A percentile compares a stretch with the other conserved stretches of the same genome.
Conservation (phyloP, 2,329 filamentous ascomycete genomes). For the Fusarium veterinarium region DNA sequence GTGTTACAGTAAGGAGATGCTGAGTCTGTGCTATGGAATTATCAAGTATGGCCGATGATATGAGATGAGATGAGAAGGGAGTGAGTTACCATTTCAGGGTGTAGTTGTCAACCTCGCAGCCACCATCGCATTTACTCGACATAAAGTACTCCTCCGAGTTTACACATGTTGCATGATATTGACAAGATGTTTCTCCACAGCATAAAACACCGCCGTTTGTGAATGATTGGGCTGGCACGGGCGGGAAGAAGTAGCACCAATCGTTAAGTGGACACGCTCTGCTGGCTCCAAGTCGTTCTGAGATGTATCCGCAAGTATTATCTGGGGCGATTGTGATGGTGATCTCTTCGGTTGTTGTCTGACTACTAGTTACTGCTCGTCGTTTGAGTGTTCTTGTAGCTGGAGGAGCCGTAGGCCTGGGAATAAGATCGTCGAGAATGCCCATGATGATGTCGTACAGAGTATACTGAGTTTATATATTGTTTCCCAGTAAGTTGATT, state of each 20-base stretch:
- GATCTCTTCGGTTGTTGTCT: not conserved
- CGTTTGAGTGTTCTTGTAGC: not conserved
- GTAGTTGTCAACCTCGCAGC: slow-evolving; percentile 23
- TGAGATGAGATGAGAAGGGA: not conserved
- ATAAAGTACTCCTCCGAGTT: slow-evolving; percentile 24
- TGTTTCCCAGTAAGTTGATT: not conserved
- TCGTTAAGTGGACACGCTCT: slow-evolving; percentile 1
- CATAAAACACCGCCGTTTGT: slow-evolving; percentile 9
- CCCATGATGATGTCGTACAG: not conserved
- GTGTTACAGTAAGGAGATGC: slow-evolving; percentile 20
- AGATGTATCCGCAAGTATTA: slow-evolving; percentile 21
- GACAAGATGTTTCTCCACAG: not conserved
- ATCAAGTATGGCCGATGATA: not conserved
- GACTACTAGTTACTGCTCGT: not conserved
- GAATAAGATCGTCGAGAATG: not conserved
- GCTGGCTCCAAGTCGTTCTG: slow-evolving; percentile 11
- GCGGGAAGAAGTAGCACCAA: slow-evolving; percentile 10
- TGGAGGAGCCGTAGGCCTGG: slow-evolving; percentile 15
- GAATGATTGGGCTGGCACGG: not conserved
- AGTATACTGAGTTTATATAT: not conserved
- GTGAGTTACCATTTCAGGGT: slow-evolving; percentile 19
- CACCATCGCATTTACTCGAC: slow-evolving; percentile 18
- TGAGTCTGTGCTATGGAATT: not conserved
- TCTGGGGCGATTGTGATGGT: slow-evolving; percentile 4
- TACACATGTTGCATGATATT: slow-evolving; percentile 13